phyloP scores from a whole-genome alignment of 371 early-diverging fungal species.

The Mycotypha africana region DNA sequence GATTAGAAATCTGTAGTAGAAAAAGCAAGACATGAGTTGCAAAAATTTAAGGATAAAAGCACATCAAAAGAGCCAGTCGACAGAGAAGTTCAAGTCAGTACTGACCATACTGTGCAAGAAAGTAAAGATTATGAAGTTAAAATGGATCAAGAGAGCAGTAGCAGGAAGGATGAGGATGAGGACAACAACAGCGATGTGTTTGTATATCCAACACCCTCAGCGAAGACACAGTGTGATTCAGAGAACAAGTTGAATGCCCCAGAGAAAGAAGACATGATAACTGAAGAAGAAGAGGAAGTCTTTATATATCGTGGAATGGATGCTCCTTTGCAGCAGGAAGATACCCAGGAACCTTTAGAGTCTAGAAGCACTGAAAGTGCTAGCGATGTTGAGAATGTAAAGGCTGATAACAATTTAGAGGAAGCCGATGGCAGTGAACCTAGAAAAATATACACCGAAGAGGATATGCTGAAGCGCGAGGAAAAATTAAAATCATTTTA shows the following conservation, averaged over 20 bases:
- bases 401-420: too few species aligned
- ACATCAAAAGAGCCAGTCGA: neutral
- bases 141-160: constrained; percentile 1
- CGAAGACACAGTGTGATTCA: too few species aligned
- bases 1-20: too few species aligned
- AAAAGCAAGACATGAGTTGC: neutral
- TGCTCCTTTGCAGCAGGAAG: constrained; percentile 6
- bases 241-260: neutral
- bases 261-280: constrained; percentile 9
- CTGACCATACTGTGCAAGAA: too few species aligned
- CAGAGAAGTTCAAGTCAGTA: constrained; percentile 14
- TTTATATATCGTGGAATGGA: constrained; percentile 40
- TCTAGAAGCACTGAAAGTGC: too few species aligned
- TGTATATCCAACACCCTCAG: constrained; percentile 42
- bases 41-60: neutral
- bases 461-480: constrained; percentile 8
- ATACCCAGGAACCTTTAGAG: too few species aligned
- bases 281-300: constrained; percentile 34
- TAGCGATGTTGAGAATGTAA: too few species aligned
- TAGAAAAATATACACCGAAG: neutral
- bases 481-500: constrained; percentile 24
- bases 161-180: constrained; percentile 21
- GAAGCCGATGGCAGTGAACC: too few species aligned
- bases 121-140: neutral
- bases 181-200: constrained; percentile 32